phyloP scores from a whole-genome alignment of 2,329 filamentous ascomycete species.

The Colletotrichum sp. region DNA sequence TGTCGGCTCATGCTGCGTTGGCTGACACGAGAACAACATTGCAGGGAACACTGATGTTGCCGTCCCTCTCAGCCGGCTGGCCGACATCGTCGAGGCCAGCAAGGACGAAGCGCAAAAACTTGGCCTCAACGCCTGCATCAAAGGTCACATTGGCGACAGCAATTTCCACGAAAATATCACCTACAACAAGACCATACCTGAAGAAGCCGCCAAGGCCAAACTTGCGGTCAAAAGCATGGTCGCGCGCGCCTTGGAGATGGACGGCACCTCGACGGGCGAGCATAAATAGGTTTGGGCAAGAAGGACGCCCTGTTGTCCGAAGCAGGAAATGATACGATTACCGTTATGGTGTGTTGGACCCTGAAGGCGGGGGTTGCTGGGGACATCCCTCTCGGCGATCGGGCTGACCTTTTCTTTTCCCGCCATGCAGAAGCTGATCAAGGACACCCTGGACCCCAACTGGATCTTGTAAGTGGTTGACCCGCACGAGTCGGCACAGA shows the following conservation, averaged over 20 bases:
- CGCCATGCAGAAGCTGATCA: neutral
- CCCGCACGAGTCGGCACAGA: neutral
- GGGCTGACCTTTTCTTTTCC: neutral
- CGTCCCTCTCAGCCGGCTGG: conserved; percentile 75
- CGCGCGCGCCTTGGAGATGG: conserved; percentile 87
- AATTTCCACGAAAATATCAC: conserved; percentile 95
- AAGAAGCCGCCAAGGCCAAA: conserved; percentile 77
- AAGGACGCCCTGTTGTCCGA: conserved; percentile 80
- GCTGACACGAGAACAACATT: neutral
- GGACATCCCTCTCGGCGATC: neutral
- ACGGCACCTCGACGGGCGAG: conserved; percentile 88
- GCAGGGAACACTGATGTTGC: conserved; percentile 80
- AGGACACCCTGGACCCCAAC: neutral
- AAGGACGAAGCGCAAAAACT: conserved; percentile 89
- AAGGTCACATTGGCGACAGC: conserved; percentile 89
- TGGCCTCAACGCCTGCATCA: conserved; percentile 82
- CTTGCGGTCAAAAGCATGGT: conserved; percentile 89
- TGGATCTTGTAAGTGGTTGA: neutral
- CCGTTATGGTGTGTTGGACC: conserved; percentile 68
- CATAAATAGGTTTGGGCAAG: conserved; percentile 85
- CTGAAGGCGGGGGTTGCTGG: conserved; percentile 8
- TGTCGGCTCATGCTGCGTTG: neutral
- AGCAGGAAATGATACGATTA: conserved; percentile 78
- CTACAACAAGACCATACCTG: conserved; percentile 73
- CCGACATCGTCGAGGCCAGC: conserved; percentile 78